These are phyloP conservation scores for Pontederia paniculata DNA, from an alignment of 176 grass and related monocot species.

Conservation along the genomic window DNA sequence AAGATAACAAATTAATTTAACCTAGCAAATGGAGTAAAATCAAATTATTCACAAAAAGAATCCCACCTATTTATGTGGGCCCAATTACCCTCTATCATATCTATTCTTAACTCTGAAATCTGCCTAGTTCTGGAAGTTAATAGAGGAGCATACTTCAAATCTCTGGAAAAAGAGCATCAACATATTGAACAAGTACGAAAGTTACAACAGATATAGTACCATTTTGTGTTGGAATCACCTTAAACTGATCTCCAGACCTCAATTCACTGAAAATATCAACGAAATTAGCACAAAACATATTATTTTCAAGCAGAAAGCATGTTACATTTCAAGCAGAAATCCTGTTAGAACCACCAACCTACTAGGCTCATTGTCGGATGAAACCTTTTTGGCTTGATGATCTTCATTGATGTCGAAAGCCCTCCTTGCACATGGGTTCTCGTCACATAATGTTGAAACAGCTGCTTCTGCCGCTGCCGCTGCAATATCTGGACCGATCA, in stretches of 20 bases:
- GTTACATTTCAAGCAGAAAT: slow-evolving; percentile 11
- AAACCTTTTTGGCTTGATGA: slow-evolving; percentile 38
- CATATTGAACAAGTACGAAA: too few relatives aligned
- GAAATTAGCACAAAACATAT: slow-evolving; percentile 1
- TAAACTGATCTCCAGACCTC: slow-evolving; percentile 18
- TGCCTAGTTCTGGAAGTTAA: too few relatives aligned
- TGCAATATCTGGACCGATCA: slow-evolving; percentile 49
- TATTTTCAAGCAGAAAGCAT: slow-evolving; percentile 8
- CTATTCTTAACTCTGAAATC: too few relatives aligned
- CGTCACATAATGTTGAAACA: slow-evolving; percentile 48
- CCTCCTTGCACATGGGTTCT: slow-evolving; percentile 49
- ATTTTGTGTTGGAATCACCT: background rate
- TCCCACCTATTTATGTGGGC: too few relatives aligned
- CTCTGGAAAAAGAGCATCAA: too few relatives aligned
- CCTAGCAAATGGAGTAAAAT: too few relatives aligned
- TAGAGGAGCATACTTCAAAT: too few relatives aligned
- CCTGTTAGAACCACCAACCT: slow-evolving; percentile 33
- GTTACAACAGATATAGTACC: too few relatives aligned
- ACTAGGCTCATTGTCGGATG: slow-evolving; percentile 31
- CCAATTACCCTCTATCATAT: too few relatives aligned
- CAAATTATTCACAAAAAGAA: too few relatives aligned
- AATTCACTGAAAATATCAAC: slow-evolving; percentile 19
- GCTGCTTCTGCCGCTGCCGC: slow-evolving; percentile 62
- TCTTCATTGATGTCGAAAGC: slow-evolving; percentile 40
- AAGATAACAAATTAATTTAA: too few relatives aligned